Base-by-base conservation (phyloP, 2,329 filamentous ascomycete species). In the Aspergillus pseudoviridinutans region DNA sequence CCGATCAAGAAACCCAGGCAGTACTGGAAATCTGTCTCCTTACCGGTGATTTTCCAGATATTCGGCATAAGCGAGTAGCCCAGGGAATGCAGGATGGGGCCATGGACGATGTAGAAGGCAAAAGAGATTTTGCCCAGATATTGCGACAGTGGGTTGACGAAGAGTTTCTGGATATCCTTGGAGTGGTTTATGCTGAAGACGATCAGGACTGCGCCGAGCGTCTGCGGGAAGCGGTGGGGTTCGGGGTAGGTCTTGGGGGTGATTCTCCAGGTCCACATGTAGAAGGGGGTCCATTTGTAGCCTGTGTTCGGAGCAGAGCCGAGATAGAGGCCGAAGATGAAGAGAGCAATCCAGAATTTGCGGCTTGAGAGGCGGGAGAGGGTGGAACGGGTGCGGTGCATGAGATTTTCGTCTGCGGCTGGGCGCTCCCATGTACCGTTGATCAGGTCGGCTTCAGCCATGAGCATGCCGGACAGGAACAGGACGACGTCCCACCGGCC, bases 81-180 rank as follows among this genome's bases (percentile, higher is more conserved):
- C 29, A 78, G 62, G 0, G 71, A 72, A 56, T 78, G 76, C 5
- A 78, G 68, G 24, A 77, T 72, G 1, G 76, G 76, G 1, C 76
- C 76, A 53, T 80, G 78, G 25, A 79, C 76, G 50, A 80, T 73
- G 55, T 80, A 80, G 46, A 80, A 74, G 2, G 76, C 75, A 59
- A 77, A 80, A 2, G 76, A 79, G 57, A 80, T 77, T 50, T 76
- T 77, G 56, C 78, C 78, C 12, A 80, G 65, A 58, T 80, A 80
- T 56, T 77, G 76, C 17, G 76, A 74, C 4, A 78, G 42, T 0
- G 68, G 65, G 52, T 73, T 73, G 35, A 69, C 72, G 63, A 79
- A 77, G 24, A 79, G 64, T 51, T 68, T 69, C 53, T 79, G 76
- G 42, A 79, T 68, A 10, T 70, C 68, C 9, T 67, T 69, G 24